Base-by-base conservation (phyloP, 352 stramenopile species). In the Globisporangium ultimum region DNA sequence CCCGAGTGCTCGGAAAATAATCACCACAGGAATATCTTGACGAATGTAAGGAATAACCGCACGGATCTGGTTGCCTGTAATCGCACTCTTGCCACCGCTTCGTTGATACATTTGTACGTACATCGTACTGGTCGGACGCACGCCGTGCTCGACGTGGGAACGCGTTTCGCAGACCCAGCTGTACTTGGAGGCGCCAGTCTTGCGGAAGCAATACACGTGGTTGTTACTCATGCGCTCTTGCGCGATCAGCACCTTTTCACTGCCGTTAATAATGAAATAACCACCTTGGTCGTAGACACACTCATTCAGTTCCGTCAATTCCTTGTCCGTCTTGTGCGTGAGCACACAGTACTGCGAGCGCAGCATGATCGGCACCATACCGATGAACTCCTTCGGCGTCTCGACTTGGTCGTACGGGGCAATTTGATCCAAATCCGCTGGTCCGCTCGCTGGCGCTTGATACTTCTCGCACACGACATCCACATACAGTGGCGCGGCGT, bases 181-280 rank as follows among this genome's bases (percentile, higher is more conserved):
- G 74, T 96, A 96, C 75, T 99, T 99, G 72, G 84, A 97, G 17
- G 96, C 94, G 52, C 96, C 92, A 60, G 97, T 98, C 88, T 99
- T 99, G 60, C 96, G 82, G 76, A 99, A 99, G 40, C 97, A 98
- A 79, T 99, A 99, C 15, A 99, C 97, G 78, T 99, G 96, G 89
- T 99, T 99, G 77, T 99, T 99, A 53, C 89, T 98, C 87, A 99
- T 98, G 40, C 98, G 89, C 69, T 99, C 98, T 70, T 99, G 97
- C 0, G 97, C 97, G 67, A 99, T 98, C 47, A 99, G 92, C 56
- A 99, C 98, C 74, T 98, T 98, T 64, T 98, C 95, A 45, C 86
- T 96, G 49, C 96, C 96, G 72, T 98, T 98, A 67, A 98, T 98
- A 48, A 99, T 96, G 78, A 99, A 99, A 78, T 99, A 99, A 20